Base-by-base conservation (phyloP, 2,329 filamentous ascomycete genomes). In the Apiospora kogelbergensis region DNA sequence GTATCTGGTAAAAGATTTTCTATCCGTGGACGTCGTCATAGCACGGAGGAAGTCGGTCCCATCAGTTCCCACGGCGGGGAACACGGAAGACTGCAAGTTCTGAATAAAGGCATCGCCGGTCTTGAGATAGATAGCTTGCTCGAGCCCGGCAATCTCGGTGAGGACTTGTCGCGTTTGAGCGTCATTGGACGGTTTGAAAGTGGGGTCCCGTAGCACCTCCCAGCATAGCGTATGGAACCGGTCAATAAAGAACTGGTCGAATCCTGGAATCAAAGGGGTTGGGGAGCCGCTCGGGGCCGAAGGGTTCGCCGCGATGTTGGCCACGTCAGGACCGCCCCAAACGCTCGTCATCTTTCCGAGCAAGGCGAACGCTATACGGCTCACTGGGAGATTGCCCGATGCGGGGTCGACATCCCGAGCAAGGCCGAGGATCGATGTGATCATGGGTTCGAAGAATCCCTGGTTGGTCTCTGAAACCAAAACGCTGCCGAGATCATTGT, bases 401-500 rank as follows among this genome's bases (percentile, higher is more conserved):
- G 80, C 78, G 20, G 75, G 90, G 3, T 87, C 85, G 22, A 94
- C 86, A 57, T 95, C 94, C 78, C 92, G 91, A 67, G 94, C 91
- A 71, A 98, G 91, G 71, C 91, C 90, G 71, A 95, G 92, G 71
- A 98, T 91, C 0, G 94, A 97, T 6, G 89, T 87, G 72, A 99
- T 91, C 75, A 98, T 88, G 2, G 91, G 89, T 74, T 98, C 94
- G 74, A 99, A 98, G 72, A 93, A 94, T 40, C 89, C 88, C 84
- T 98, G 95, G 81, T 99, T 99, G 11, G 90, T 87, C 76, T 93
- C 90, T 76, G 94, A 97, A 72, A 99, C 92, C 53, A 99, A 90
- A 15, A 98, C 94, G 33, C 91, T 89, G 11, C 93, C 94, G 5
- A 99, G 88, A 68, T 97, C 93, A 77, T 99, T 97, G 78, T 93